Evolutionary conservation across 2,329 filamentous ascomycete species (phyloP).

Genomic region (Cercospora sojina): DNA sequence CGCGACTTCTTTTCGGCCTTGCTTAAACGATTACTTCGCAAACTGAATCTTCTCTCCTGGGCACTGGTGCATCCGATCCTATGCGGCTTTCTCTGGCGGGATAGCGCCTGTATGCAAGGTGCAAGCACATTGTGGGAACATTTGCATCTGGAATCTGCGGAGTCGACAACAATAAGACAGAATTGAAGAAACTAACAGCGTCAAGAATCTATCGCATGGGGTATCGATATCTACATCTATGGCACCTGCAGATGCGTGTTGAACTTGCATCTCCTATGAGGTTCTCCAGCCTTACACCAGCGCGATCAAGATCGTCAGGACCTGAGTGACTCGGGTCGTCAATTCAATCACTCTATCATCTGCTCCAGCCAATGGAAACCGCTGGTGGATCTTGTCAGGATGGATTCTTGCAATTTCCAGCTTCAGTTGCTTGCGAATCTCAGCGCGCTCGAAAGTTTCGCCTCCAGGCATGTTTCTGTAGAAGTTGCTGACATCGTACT

Average conservation of each 20-base stretch:
- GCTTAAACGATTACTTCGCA: background rate
- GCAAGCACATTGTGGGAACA: constrained; percentile 12
- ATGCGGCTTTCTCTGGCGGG: constrained; percentile 17
- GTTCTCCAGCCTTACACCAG: background rate
- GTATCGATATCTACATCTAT: background rate
- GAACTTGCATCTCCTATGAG: background rate
- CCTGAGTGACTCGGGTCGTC: constrained; percentile 9
- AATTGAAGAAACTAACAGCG: background rate
- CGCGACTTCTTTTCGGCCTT: constrained; percentile 12
- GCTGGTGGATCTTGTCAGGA: constrained; percentile 7
- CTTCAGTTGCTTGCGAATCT: constrained; percentile 8
- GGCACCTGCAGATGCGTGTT: background rate
- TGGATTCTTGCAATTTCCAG: constrained; percentile 6
- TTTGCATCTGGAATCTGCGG: background rate
- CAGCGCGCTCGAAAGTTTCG: background rate
- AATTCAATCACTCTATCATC: constrained; percentile 4
- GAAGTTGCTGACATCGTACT: constrained; percentile 10
- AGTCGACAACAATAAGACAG: background rate
- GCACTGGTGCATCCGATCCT: background rate
- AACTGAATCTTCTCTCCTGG: background rate
- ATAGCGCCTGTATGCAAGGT: constrained; percentile 12
- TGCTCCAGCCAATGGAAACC: background rate
- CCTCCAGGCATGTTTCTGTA: constrained; percentile 11
- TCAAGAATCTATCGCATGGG: background rate
- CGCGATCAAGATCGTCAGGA: constrained; percentile 9